Conservation (phyloP, 495 filamentous ascomycete genomes). For the Podospora anserina region DNA sequence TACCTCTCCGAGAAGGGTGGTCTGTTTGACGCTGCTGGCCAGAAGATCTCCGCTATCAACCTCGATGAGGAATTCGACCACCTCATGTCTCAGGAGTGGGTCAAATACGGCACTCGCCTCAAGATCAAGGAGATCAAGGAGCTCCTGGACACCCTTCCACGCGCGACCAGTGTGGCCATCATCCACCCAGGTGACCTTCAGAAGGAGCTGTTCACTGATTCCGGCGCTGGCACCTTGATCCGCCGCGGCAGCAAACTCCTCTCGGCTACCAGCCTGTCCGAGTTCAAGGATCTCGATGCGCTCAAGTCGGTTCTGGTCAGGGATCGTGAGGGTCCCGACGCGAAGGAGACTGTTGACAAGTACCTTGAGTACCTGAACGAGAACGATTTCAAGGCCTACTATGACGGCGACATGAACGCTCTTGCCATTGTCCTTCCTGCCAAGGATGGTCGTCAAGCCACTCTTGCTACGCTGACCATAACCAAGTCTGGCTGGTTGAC, state of each 20-base stretch:
- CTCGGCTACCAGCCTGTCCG: constrained; percentile 65
- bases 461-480: constrained; percentile 89
- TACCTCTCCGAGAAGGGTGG: constrained; percentile 98
- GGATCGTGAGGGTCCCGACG: constrained; percentile 82
- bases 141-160: constrained; percentile 77
- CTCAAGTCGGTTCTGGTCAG: constrained; percentile 81
- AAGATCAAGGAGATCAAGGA: constrained; percentile 99
- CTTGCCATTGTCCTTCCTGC: constrained; percentile 88
- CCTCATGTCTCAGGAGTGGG: constrained; percentile 94
- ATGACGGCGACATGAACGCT: constrained; percentile 93
- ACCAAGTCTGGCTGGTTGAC: constrained; percentile 94
- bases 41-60: constrained; percentile 97
- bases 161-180: constrained; percentile 93
- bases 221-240: constrained; percentile 92
- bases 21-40: constrained; percentile 86
- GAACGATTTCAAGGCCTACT: constrained; percentile 87
- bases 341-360: constrained; percentile 76
- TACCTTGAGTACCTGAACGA: constrained; percentile 75
- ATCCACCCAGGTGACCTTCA: constrained; percentile 93
- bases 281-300: constrained; percentile 73
- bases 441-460: constrained; percentile 55
- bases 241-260: constrained; percentile 88
- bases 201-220: constrained; percentile 95
- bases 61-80: constrained; percentile 95
- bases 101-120: constrained; percentile 87